Evolutionary conservation across 768 basidiomycete genomes (phyloP).

Genomic region (Calocybe cyanea): DNA sequence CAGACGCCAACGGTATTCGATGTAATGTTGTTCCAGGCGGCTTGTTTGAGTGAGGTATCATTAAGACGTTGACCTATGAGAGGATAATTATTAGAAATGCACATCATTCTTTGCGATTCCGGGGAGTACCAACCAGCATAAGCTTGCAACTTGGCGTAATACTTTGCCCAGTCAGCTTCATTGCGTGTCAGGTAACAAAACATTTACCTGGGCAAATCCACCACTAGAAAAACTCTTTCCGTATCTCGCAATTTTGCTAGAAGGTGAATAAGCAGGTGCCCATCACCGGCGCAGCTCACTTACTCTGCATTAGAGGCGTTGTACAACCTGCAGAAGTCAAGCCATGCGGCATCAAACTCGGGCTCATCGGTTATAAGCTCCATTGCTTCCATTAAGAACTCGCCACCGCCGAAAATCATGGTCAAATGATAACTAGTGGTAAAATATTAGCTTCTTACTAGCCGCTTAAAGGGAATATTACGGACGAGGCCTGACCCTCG

Average conservation of each 20-base stretch:
- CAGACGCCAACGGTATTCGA: slow-evolving; percentile 30
- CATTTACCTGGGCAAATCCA: slow-evolving; percentile 27
- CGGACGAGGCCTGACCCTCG: slow-evolving; percentile 28
- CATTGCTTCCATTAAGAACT: slow-evolving; percentile 38
- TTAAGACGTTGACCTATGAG: slow-evolving; percentile 26
- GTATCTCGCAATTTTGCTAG: slow-evolving; percentile 32
- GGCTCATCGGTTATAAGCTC: slow-evolving; percentile 33
- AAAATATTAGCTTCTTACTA: not conserved
- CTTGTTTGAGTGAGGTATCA: slow-evolving; percentile 26
- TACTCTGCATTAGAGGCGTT: slow-evolving; percentile 33
- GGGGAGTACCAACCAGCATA: slow-evolving; percentile 25
- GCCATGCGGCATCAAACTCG: slow-evolving; percentile 35
- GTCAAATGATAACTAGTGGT: slow-evolving; percentile 25
- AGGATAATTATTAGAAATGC: not conserved
- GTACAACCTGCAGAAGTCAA: slow-evolving; percentile 34
- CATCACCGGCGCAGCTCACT: slow-evolving; percentile 4
- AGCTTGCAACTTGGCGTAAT: slow-evolving; percentile 35
- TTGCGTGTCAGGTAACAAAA: not conserved
- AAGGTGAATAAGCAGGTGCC: not conserved
- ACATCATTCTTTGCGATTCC: not conserved
- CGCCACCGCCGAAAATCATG: slow-evolving; percentile 35
- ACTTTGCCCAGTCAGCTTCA: slow-evolving; percentile 14
- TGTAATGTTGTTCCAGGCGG: slow-evolving; percentile 30
- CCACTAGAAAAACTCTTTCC: slow-evolving; percentile 31
- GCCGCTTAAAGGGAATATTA: not conserved